Conservation (phyloP, 208 protist genomes). For the Crithidia fasciculata region DNA sequence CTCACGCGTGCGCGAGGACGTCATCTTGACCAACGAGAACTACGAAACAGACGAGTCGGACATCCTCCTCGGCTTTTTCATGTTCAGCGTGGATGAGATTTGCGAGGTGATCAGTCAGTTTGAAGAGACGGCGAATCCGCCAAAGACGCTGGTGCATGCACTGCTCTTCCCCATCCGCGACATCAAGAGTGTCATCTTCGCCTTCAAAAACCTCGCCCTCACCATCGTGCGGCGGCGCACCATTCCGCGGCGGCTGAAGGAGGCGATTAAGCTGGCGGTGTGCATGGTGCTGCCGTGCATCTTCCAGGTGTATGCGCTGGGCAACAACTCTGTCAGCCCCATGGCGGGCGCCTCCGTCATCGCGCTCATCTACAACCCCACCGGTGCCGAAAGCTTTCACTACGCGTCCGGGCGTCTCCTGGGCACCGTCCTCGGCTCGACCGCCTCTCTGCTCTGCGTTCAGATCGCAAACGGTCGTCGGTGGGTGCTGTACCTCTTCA, state of each 20-base stretch:
- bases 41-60: constrained; percentile 92
- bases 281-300: constrained; percentile 87
- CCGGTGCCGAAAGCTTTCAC: constrained; percentile 89
- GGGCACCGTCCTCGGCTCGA: constrained; percentile 85
- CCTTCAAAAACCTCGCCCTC: constrained; percentile 59
- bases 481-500: constrained; percentile 78
- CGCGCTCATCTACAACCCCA: constrained; percentile 88
- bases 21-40: constrained; percentile 91
- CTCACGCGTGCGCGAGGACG: constrained; percentile 82
- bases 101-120: constrained; percentile 87
- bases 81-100: constrained; percentile 91
- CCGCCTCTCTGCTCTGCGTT: constrained; percentile 69
- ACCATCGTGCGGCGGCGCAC: constrained; percentile 57
- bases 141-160: constrained; percentile 58
- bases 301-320: constrained; percentile 89
- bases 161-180: constrained; percentile 63
- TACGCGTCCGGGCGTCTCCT: constrained; percentile 87
- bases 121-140: constrained; percentile 46
- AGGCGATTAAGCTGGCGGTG: constrained; percentile 90
- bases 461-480: constrained; percentile 65
- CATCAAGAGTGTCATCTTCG: constrained; percentile 62
- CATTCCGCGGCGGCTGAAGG: constrained; percentile 85
- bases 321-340: constrained; percentile 73
- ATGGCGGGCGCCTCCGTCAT: constrained; percentile 88
- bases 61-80: constrained; percentile 89